A percentile compares a stretch with the other conserved stretches of the same genome.
phyloP scores from a whole-genome alignment of 768 basidiomycete species.

The Solioccasus polychromus region DNA sequence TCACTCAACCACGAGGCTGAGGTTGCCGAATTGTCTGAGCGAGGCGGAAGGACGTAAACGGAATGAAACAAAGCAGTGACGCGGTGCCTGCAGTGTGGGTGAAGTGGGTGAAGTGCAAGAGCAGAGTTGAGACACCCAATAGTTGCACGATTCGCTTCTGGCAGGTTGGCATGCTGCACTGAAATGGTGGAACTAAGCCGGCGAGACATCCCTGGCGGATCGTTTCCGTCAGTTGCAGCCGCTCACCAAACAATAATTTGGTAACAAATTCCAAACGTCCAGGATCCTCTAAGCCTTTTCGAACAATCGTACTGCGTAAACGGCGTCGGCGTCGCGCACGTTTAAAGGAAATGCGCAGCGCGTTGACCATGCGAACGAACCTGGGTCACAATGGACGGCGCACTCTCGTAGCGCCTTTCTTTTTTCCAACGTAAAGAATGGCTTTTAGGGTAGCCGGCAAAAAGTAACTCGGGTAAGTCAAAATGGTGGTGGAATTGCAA shows the following conservation, averaged over 20 bases:
- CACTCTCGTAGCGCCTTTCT: not conserved
- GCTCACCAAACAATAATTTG: slow-evolving; percentile 6
- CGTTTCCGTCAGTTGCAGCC: slow-evolving; percentile 1
- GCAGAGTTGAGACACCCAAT: not conserved
- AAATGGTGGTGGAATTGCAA: no score
- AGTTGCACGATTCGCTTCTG: slow-evolving; percentile 7
- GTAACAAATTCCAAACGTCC: not conserved
- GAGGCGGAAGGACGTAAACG: slow-evolving; percentile 11
- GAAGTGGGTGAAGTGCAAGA: slow-evolving; percentile 4
- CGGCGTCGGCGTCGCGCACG: not conserved
- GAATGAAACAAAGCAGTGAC: not conserved
- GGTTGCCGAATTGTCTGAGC: slow-evolving; percentile 3
- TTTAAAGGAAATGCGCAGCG: not conserved
- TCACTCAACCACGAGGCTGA: slow-evolving; percentile 14
- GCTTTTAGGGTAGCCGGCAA: not conserved
- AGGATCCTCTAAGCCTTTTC: not conserved
- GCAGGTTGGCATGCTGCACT: slow-evolving; percentile 2
- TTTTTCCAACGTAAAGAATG: slow-evolving; percentile 1
- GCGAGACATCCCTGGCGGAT: slow-evolving; percentile 12
- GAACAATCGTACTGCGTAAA: no score
- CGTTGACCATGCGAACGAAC: not conserved
- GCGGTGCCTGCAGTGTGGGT: not conserved
- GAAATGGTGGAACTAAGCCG: slow-evolving; percentile 6
- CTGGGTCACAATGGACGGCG: not conserved
- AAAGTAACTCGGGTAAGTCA: not conserved